Conservation (phyloP, 192 early-diverging fungal genomes). For the Lunasporangiospora selenospora region DNA sequence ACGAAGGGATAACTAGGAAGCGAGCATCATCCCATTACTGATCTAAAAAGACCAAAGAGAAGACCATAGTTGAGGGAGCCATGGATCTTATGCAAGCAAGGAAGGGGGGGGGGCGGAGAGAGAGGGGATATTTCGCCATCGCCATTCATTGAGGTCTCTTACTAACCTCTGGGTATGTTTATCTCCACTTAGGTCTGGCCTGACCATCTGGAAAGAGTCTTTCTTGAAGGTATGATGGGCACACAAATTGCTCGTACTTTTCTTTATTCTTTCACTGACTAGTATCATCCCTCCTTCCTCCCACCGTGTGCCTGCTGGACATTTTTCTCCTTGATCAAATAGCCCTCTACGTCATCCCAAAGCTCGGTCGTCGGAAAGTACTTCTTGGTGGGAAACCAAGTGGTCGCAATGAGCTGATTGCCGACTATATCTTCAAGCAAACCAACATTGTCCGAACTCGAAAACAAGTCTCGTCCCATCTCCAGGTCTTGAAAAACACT, state of each 20-base stretch:
- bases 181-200: constrained; percentile 59
- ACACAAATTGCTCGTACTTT: neutral
- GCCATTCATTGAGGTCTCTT: too few relatives aligned
- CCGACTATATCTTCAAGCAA: constrained; percentile 73
- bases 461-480: constrained; percentile 83
- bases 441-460: constrained; percentile 70
- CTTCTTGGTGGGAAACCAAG: constrained; percentile 60
- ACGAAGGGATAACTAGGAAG: neutral
- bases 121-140: too few relatives aligned
- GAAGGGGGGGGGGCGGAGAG: too few relatives aligned
- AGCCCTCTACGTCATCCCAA: constrained; percentile 61
- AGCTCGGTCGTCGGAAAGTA: constrained; percentile 59
- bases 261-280: neutral
- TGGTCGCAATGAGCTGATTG: constrained; percentile 78
- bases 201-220: constrained; percentile 62
- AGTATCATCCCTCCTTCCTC: neutral
- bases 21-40: constrained; percentile 1
- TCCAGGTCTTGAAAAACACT: constrained; percentile 80
- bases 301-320: neutral
- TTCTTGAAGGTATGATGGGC: constrained; percentile 59
- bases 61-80: neutral
- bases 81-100: neutral
- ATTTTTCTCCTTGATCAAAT: neutral
- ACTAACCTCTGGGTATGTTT: neutral
- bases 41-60: neutral